Conservation (phyloP, 306 rosid genomes). For the Hippophae tibetana region DNA sequence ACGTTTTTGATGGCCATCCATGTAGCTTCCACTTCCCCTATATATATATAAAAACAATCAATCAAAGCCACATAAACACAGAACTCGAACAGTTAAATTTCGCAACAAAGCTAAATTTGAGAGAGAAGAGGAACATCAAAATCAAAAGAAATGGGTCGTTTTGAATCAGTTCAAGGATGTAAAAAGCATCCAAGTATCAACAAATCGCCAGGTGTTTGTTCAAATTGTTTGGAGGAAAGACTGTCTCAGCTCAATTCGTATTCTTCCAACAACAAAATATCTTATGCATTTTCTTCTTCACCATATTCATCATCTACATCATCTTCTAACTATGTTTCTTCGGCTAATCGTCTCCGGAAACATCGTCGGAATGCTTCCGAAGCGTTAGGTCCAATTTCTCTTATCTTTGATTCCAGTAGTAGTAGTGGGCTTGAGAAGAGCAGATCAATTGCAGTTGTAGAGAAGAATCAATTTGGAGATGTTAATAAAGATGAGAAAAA, state of each 20-base stretch:
- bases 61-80: too few relatives aligned
- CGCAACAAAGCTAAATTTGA: not conserved
- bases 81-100: too few relatives aligned
- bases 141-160: constrained; percentile 16
- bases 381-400: constrained; percentile 27
- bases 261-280: constrained; percentile 5
- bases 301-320: constrained; percentile 6
- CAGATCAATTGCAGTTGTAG: constrained; percentile 33
- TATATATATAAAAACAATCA: too few relatives aligned
- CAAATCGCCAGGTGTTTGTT: constrained; percentile 46
- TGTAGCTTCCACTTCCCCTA: too few relatives aligned
- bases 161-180: constrained; percentile 39
- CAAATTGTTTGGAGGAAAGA: constrained; percentile 44
- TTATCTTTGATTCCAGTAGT: constrained; percentile 12
- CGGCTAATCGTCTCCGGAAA: constrained; percentile 12
- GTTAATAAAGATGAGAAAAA: constrained; percentile 1
- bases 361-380: constrained; percentile 30
- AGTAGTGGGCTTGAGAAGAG: constrained; percentile 48
- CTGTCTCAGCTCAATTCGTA: constrained; percentile 30
- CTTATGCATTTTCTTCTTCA: constrained; percentile 2
- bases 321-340: constrained; percentile 18
- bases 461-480: constrained; percentile 12
- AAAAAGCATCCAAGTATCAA: constrained; percentile 33
- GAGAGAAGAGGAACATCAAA: not conserved
- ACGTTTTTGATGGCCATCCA: too few relatives aligned